Evolutionary conservation across 108 stramenopile genomes (phyloP).

Genomic region (Pseudonitzschia multistriata): DNA sequence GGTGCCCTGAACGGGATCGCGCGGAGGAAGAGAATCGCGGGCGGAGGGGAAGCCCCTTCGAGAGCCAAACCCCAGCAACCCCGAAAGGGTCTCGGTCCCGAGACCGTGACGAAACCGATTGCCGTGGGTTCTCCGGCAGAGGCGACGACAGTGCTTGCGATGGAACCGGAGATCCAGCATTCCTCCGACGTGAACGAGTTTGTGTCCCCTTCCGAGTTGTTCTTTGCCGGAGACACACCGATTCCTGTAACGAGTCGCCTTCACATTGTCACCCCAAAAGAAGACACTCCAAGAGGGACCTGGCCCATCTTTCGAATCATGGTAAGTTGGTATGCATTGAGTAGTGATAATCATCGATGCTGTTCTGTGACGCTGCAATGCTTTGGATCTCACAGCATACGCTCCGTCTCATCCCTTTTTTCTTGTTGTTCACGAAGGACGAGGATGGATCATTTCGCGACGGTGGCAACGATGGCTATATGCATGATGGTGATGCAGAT

Average conservation of each 20-base stretch:
- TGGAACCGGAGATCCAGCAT: background rate
- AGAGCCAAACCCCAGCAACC: too few relatives aligned
- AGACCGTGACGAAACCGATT: too few relatives aligned
- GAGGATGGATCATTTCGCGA: constrained; percentile 68
- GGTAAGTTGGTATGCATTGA: constrained; percentile 44
- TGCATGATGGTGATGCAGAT: background rate
- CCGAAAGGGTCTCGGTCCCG: too few relatives aligned
- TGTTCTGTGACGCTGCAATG: background rate
- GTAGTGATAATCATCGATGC: background rate
- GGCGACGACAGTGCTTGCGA: background rate
- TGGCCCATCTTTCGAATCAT: constrained; percentile 89
- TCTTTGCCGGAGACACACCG: constrained; percentile 49
- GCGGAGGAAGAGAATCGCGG: too few relatives aligned
- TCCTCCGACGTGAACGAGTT: too few relatives aligned
- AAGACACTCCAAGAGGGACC: constrained; percentile 64
- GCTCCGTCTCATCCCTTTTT: constrained; percentile 14
- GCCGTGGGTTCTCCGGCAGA: background rate
- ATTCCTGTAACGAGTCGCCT: constrained; percentile 74
- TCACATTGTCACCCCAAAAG: constrained; percentile 64
- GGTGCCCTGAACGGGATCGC: too few relatives aligned
- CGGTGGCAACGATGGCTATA: constrained; percentile 21
- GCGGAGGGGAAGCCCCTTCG: too few relatives aligned
- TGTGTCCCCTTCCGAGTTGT: constrained; percentile 37
- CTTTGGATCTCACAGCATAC: background rate
- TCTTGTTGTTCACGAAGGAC: constrained; percentile 41